A percentile compares a stretch with the other conserved stretches of the same genome.
Evolutionary conservation across 768 basidiomycete species (phyloP).

Genomic region (Lactifluus pinguis): DNA sequence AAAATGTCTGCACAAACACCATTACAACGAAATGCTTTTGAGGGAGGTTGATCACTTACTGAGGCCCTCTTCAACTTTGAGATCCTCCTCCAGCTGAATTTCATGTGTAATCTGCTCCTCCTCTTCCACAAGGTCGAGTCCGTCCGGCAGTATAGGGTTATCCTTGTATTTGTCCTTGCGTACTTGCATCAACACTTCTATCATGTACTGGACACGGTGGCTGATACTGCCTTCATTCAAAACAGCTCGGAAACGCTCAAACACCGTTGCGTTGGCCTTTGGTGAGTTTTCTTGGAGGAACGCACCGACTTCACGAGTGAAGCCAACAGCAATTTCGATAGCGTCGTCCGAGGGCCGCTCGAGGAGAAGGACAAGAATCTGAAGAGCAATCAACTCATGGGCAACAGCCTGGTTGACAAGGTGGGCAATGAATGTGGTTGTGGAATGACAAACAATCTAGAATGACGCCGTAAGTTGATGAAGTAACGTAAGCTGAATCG

Average conservation of each 20-base stretch:
- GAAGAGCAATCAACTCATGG: conserved; percentile 87
- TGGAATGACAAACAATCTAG: conserved; percentile 87
- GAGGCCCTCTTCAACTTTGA: conserved; percentile 89
- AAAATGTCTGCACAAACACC: conserved; percentile 62
- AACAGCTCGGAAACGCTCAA: conserved; percentile 93
- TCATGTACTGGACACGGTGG: conserved; percentile 98
- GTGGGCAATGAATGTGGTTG: conserved; percentile 70
- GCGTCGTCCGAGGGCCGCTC: conserved; percentile 96
- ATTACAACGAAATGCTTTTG: conserved; percentile 2
- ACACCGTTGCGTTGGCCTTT: conserved; percentile 90
- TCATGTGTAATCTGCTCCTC: conserved; percentile 97
- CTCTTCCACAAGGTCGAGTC: conserved; percentile 92
- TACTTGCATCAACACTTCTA: conserved; percentile 98
- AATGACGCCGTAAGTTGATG: conserved; percentile 2
- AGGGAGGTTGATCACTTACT: conserved; percentile 47
- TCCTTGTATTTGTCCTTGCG: conserved; percentile 99
- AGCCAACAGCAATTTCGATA: conserved; percentile 96
- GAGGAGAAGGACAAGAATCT: conserved; percentile 91
- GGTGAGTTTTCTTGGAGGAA: conserved; percentile 90
- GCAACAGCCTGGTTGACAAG: conserved; percentile 68
- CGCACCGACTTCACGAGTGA: conserved; percentile 95
- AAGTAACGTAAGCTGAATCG: background rate
- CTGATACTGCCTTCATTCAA: conserved; percentile 93
- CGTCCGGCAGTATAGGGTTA: conserved; percentile 90
- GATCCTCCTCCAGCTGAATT: conserved; percentile 84